These are phyloP conservation scores for Durotheca rogersii DNA, from an alignment of 495 filamentous ascomycete genomes.

Conservation along the genomic window DNA sequence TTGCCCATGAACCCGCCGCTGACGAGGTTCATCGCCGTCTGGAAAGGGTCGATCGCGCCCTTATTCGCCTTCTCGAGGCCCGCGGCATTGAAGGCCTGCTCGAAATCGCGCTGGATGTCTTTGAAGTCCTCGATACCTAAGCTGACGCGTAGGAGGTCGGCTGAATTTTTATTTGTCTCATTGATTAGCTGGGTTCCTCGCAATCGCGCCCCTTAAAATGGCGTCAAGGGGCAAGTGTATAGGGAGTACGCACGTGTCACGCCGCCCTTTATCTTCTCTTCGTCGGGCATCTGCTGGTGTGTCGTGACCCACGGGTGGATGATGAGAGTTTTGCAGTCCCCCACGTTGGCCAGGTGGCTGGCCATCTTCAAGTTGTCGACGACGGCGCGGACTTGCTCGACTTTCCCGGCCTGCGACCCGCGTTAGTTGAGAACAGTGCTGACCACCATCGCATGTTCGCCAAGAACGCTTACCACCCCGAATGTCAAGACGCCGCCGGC, in stretches of 20 bases:
- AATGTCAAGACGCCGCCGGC: conserved; percentile 44
- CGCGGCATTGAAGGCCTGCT: conserved; percentile 45
- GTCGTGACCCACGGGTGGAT: conserved; percentile 48
- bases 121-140: conserved; percentile 45
- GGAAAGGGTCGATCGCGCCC: conserved; percentile 30
- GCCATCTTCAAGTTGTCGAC: conserved; percentile 47
- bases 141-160: conserved; percentile 42
- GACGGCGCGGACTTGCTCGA: conserved; percentile 44
- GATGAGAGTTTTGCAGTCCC: conserved; percentile 47
- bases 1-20: conserved; percentile 38
- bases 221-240: no score
- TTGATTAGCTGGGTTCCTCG: conserved; percentile 8
- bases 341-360: conserved; percentile 44
- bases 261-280: conserved; percentile 46
- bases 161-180: conserved; percentile 8
- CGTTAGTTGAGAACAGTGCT: no score
- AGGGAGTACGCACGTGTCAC: conserved; percentile 40
- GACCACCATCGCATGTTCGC: no score
- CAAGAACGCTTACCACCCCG: conserved; percentile 37
- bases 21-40: conserved; percentile 34
- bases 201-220: no score
- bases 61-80: conserved; percentile 33
- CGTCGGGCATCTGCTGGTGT: conserved; percentile 45
- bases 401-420: conserved; percentile 34
- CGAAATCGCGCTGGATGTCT: conserved; percentile 45